Evolutionary conservation across 2,329 filamentous ascomycete genomes (phyloP).

Genomic region (Beauveria medogensis): DNA sequence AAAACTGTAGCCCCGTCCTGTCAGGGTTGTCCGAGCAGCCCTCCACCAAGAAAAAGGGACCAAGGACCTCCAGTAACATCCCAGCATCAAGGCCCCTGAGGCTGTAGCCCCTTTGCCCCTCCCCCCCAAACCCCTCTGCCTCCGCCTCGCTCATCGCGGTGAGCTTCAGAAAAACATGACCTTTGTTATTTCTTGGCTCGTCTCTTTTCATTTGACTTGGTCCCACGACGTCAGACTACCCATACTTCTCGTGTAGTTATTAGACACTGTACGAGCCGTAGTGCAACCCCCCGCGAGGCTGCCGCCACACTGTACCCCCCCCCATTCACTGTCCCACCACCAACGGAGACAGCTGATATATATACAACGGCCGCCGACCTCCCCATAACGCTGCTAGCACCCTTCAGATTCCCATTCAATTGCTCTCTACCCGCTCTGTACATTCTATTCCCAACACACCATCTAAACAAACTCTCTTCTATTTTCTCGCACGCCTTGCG

Average conservation of each 20-base stretch:
- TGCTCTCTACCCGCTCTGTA: background rate
- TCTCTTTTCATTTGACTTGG: background rate
- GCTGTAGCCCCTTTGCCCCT: background rate
- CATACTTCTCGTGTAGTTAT: background rate
- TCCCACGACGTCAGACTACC: background rate
- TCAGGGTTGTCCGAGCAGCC: conserved; percentile 4
- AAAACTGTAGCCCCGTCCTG: background rate
- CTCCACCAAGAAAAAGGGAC: background rate
- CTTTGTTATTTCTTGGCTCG: background rate
- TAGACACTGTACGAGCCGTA: background rate
- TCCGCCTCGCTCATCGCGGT: conserved; percentile 1
- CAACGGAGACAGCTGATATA: background rate
- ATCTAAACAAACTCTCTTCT: background rate
- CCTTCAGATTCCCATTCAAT: background rate
- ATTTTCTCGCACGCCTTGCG: background rate
- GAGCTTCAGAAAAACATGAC: background rate
- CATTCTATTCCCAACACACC: background rate
- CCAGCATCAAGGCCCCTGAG: background rate
- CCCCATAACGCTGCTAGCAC: background rate
- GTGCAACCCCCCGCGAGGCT: background rate
- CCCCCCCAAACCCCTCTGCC: background rate
- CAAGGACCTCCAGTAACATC: background rate
- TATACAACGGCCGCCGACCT: background rate
- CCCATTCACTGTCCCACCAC: background rate
- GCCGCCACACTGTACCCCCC: background rate